These are phyloP conservation scores for Phytophthora pinifolia DNA, from an alignment of 352 stramenopile species.

Conservation along the genomic window DNA sequence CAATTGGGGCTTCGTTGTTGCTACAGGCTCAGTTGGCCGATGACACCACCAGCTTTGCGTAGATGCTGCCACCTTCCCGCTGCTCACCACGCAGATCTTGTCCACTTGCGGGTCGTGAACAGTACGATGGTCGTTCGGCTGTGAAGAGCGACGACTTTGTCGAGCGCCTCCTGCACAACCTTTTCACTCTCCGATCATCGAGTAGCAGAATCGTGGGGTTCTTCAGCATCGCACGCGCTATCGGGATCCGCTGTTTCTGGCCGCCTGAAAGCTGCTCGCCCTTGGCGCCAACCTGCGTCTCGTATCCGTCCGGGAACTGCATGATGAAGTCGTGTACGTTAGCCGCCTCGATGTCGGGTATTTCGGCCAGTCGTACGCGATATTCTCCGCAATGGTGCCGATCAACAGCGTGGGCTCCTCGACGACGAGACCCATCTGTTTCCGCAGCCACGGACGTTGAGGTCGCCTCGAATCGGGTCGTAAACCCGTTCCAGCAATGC, in stretches of 20 bases:
- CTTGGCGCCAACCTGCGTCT: constrained; percentile 37
- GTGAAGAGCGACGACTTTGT: constrained; percentile 29
- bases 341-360: constrained; percentile 40
- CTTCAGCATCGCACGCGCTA: constrained; percentile 44
- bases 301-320: constrained; percentile 38
- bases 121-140: constrained; percentile 82
- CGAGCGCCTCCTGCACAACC: constrained; percentile 32
- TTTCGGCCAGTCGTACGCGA: constrained; percentile 41
- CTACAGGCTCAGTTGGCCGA: constrained; percentile 4
- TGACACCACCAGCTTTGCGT: constrained; percentile 18
- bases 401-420: constrained; percentile 9
- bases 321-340: constrained; percentile 39
- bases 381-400: constrained; percentile 14
- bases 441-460: constrained; percentile 43
- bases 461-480: constrained; percentile 30
- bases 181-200: constrained; percentile 85
- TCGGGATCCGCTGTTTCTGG: constrained; percentile 49
- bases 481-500: constrained; percentile 46
- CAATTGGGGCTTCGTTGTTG: neutral
- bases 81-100: constrained; percentile 34
- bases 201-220: constrained; percentile 42
- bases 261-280: constrained; percentile 31
- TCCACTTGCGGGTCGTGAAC: constrained; percentile 42
- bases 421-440: constrained; percentile 29
- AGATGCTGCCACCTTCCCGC: constrained; percentile 30